Conservation (phyloP, 768 basidiomycete species). For the Lentinula raphanica region DNA sequence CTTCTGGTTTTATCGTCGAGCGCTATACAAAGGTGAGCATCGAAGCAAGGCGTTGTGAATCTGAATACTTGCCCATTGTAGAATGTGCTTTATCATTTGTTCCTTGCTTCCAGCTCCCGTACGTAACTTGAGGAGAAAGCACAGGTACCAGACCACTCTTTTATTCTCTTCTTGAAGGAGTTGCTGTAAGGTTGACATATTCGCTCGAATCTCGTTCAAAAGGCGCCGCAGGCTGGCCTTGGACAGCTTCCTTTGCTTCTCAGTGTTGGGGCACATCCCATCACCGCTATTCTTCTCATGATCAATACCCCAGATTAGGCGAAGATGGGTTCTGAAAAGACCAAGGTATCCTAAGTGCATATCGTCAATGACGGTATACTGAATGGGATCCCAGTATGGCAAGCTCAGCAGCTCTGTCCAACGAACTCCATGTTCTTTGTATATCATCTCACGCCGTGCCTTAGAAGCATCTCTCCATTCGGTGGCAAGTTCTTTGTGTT, state of each 20-base stretch:
- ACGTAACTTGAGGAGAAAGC: neutral
- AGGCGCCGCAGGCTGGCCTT: neutral
- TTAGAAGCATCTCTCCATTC: conserved; percentile 15
- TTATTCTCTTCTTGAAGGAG: neutral
- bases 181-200: neutral
- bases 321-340: conserved; percentile 21
- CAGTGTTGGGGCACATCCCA: neutral
- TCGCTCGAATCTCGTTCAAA: neutral
- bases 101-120: neutral
- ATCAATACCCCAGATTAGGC: conserved; percentile 16
- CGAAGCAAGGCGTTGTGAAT: too few species aligned
- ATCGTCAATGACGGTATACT: conserved; percentile 20
- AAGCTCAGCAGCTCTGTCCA: conserved; percentile 26
- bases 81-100: neutral
- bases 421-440: conserved; percentile 18
- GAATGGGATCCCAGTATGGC: conserved; percentile 29
- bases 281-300: conserved; percentile 5
- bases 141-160: neutral
- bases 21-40: too few species aligned
- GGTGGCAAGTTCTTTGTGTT: conserved; percentile 12
- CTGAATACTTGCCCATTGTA: neutral
- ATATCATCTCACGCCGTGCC: conserved; percentile 5
- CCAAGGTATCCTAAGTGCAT: conserved; percentile 29
- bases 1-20: neutral
- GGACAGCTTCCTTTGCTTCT: neutral